These are phyloP conservation scores for Fusarium sp. DNA, from an alignment of 2,329 filamentous ascomycete genomes.

Conservation along the genomic window DNA sequence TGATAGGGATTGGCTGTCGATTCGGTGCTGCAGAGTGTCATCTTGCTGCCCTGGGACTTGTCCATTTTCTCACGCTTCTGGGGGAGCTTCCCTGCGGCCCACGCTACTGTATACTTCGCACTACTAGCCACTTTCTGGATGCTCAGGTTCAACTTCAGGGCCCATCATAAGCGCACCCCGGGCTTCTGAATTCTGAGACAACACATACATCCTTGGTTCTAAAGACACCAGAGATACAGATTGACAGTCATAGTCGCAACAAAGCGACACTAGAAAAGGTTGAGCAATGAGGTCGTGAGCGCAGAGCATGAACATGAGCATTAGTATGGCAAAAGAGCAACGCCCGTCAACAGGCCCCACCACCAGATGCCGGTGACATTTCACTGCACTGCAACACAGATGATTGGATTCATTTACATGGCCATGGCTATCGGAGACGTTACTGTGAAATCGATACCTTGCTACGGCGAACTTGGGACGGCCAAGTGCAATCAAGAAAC, in stretches of 20 bases:
- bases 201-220: constrained; percentile 12
- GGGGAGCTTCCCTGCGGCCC: constrained; percentile 22
- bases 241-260: constrained; percentile 1
- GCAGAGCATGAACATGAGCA: constrained; percentile 10
- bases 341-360: constrained; percentile 20
- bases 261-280: background rate
- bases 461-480: constrained; percentile 12
- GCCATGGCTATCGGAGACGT: background rate
- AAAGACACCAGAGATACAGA: constrained; percentile 8
- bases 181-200: constrained; percentile 27
- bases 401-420: constrained; percentile 9
- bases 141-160: constrained; percentile 9
- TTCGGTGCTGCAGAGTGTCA: constrained; percentile 32
- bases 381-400: constrained; percentile 3
- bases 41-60: constrained; percentile 26
- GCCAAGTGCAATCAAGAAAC: constrained; percentile 5
- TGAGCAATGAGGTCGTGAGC: constrained; percentile 16
- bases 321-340: background rate
- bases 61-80: constrained; percentile 25
- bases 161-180: constrained; percentile 22
- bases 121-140: constrained; percentile 4
- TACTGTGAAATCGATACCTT: constrained; percentile 5
- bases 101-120: constrained; percentile 16
- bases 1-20: constrained; percentile 22
- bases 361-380: constrained; percentile 32